Evolutionary conservation across 106 monocot species (phyloP).

Genomic region (Hemerocallis citrina): DNA sequence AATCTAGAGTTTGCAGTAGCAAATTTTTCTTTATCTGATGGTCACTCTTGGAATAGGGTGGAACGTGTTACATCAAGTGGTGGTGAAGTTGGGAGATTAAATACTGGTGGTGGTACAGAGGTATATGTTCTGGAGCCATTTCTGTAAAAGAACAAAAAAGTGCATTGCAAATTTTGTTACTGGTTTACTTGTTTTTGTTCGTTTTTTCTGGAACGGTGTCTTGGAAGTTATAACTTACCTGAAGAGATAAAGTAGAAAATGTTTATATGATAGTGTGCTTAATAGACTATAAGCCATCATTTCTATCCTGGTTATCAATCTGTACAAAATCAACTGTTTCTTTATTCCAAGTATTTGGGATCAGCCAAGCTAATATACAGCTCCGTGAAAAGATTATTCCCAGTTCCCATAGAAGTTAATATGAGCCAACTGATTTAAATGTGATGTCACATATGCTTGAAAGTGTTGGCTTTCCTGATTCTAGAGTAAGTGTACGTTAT

Average conservation of each 20-base stretch:
- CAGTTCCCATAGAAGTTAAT: not conserved
- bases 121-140: conserved; percentile 32
- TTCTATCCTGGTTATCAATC: not conserved
- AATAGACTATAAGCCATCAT: not conserved
- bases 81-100: conserved; percentile 82
- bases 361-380: too few species aligned
- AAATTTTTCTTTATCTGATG: not conserved
- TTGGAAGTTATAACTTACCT: too few species aligned
- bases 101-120: conserved; percentile 58
- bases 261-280: not conserved
- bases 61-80: conserved; percentile 70
- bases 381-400: too few species aligned
- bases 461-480: not conserved
- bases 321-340: too few species aligned
- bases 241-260: too few species aligned
- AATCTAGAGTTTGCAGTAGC: not conserved
- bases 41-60: conserved; percentile 37
- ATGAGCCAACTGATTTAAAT: not conserved
- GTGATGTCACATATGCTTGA: not conserved
- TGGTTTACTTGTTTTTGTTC: not conserved
- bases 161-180: not conserved
- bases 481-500: not conserved
- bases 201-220: too few species aligned
- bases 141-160: too few species aligned
- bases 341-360: too few species aligned